These are phyloP conservation scores for Neurospora hispaniola DNA, from an alignment of 495 filamentous ascomycete genomes.

Conservation along the genomic window DNA sequence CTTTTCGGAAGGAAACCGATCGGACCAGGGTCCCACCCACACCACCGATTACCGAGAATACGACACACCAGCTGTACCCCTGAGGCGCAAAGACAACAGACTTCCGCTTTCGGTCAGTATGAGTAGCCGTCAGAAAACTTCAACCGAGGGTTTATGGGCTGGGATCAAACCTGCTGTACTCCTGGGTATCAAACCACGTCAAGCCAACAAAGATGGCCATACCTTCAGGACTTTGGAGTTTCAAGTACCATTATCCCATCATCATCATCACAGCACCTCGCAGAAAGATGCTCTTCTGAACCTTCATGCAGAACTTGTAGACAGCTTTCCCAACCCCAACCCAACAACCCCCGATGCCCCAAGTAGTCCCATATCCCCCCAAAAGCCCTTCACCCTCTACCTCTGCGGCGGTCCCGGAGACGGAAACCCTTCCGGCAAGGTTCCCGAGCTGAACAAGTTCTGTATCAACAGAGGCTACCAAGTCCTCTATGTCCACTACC, in stretches of 20 bases:
- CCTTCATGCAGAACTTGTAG: constrained; percentile 12
- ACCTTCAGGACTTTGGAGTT: constrained; percentile 2
- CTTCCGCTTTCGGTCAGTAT: not conserved
- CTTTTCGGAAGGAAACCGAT: not conserved
- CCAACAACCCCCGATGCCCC: not conserved
- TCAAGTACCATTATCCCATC: constrained; percentile 13
- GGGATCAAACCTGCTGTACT: not conserved
- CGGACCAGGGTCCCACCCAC: not conserved
- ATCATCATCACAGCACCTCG: not conserved
- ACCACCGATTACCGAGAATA: not conserved
- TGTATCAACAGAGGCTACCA: constrained; percentile 69
- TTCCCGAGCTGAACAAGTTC: constrained; percentile 44
- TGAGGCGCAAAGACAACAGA: not conserved
- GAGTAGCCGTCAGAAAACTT: not conserved
- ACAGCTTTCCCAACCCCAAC: not conserved
- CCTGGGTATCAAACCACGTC: not conserved
- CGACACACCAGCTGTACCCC: not conserved
- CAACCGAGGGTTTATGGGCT: not conserved
- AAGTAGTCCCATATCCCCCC: not conserved
- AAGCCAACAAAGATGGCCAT: not conserved
- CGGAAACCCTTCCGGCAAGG: constrained; percentile 53
- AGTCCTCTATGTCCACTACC: constrained; percentile 72
- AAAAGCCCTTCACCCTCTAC: constrained; percentile 29
- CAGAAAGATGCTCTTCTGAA: constrained; percentile 1
- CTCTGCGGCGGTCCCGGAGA: constrained; percentile 63